phyloP scores from a whole-genome alignment of 805 yeast genomes.

The Yarrowia sp. region DNA sequence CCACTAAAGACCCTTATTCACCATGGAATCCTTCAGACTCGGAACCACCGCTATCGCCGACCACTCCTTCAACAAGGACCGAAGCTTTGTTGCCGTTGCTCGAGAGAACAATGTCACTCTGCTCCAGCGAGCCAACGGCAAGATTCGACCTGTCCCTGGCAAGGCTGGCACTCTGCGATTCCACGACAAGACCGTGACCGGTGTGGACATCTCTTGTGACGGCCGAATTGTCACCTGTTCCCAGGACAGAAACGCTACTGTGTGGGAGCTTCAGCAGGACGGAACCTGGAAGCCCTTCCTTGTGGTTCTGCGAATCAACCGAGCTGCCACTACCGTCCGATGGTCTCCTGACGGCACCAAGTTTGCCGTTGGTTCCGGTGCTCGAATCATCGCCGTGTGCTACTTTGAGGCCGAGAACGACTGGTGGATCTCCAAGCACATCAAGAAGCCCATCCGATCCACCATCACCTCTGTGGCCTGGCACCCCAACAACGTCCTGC shows the following conservation, averaged over 20 bases:
- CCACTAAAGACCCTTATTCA: not conserved
- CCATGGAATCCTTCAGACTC: conserved; percentile 47
- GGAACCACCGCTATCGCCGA: conserved; percentile 89
- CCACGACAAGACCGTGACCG: conserved; percentile 93
- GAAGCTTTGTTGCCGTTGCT: conserved; percentile 75
- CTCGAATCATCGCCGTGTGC: conserved; percentile 92
- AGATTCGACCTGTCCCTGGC: conserved; percentile 33
- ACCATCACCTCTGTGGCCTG: conserved; percentile 83
- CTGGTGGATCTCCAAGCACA: conserved; percentile 99
- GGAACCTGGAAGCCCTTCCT: conserved; percentile 82
- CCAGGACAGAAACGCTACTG: conserved; percentile 96
- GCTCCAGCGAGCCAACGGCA: conserved; percentile 18
- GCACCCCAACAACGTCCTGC: conserved; percentile 90
- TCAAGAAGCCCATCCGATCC: conserved; percentile 91
- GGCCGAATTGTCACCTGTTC: conserved; percentile 96
- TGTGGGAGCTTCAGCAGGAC: conserved; percentile 81
- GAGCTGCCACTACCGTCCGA: conserved; percentile 92
- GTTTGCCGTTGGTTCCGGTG: conserved; percentile 97
- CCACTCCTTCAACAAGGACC: conserved; percentile 82
- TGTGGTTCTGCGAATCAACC: conserved; percentile 87
- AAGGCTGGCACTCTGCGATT: conserved; percentile 32
- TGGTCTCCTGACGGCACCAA: conserved; percentile 97
- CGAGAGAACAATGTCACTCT: conserved; percentile 69
- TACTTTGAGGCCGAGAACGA: conserved; percentile 95
- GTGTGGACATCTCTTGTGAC: conserved; percentile 80